These are phyloP conservation scores for Scleroderma citrinum DNA, from an alignment of 768 basidiomycete genomes.

Conservation along the genomic window DNA sequence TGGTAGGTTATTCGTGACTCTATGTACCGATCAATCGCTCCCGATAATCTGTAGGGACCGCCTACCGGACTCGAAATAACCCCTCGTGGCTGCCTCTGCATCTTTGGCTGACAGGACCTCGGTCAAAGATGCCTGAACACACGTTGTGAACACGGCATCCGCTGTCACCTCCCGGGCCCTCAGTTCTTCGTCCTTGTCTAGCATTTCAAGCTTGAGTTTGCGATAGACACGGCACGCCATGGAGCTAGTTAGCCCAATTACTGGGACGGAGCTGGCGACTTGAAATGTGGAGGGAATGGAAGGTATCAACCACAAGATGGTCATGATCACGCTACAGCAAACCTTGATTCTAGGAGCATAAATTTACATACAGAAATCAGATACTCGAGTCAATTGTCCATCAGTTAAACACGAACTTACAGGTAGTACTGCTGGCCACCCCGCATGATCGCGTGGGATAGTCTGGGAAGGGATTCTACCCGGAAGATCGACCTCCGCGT, in stretches of 20 bases:
- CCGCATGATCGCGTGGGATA: constrained; percentile 22
- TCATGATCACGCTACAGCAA: background rate
- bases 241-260: constrained; percentile 16
- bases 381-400: background rate
- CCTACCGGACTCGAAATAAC: background rate
- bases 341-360: background rate
- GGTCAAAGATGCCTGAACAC: background rate
- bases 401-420: constrained; percentile 14
- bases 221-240: constrained; percentile 23
- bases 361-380: background rate
- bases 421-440: constrained; percentile 31
- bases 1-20: too few relatives aligned
- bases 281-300: constrained; percentile 10
- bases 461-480: constrained; percentile 17
- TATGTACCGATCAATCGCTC: too few relatives aligned
- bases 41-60: background rate
- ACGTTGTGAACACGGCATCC: constrained; percentile 31
- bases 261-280: constrained; percentile 15
- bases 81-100: too few relatives aligned
- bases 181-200: background rate
- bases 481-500: constrained; percentile 5
- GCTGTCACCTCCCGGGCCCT: constrained; percentile 27
- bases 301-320: background rate
- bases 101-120: background rate
- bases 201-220: constrained; percentile 13